Base-by-base conservation (phyloP, 768 basidiomycete genomes). In the Symmetrospora coprosmae region DNA sequence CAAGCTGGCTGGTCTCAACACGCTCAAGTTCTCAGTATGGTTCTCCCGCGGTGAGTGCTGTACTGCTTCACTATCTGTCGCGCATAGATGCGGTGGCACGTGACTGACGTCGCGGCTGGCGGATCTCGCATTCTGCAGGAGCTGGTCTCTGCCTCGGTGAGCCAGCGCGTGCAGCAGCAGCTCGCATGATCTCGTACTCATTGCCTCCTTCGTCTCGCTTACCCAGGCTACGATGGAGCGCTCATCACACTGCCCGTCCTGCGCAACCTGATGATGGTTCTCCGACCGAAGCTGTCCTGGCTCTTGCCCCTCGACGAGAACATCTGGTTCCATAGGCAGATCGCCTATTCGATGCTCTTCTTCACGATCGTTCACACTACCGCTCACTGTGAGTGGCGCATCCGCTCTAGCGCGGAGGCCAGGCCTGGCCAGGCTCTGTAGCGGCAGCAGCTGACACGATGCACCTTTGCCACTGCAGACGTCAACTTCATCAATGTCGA, bases 301-400 rank as follows among this genome's bases (percentile, higher is more conserved):
- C 74, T 86, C 58, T 82, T 92, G 76, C 89, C 89, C 16, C 84
- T 85, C 61, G 90, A 96, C 72, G 89, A 92, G 76, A 87, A 87
- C 66, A 84, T 92, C 69, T 91, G 89, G 90, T 70, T 71, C 78
- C 89, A 94, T 73, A 78, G 87, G 60, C 88, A 91, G 70, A 86
- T 92, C 41, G 90, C 90, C 17, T 96, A 94, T 72, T 86, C 85
- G 6, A 82, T 91, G 80, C 83, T 87, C 2, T 90, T 92, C 75
- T 91, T 85, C 84, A 75, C 85, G 8, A 83, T 87, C 79, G 83
- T 92, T 0, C 90, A 96, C 73, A 85, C 86, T 4, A 91, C 89
- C 4, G 85, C 87, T 8, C 90, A 92, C 74, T 92, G 67, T 61
- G 31, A 46, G 64, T 55, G 5, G 6, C 27, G 53, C 63, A n/a